Evolutionary conservation across 139 green algal species (phyloP).

Genomic region (Dunaliella primolecta): DNA sequence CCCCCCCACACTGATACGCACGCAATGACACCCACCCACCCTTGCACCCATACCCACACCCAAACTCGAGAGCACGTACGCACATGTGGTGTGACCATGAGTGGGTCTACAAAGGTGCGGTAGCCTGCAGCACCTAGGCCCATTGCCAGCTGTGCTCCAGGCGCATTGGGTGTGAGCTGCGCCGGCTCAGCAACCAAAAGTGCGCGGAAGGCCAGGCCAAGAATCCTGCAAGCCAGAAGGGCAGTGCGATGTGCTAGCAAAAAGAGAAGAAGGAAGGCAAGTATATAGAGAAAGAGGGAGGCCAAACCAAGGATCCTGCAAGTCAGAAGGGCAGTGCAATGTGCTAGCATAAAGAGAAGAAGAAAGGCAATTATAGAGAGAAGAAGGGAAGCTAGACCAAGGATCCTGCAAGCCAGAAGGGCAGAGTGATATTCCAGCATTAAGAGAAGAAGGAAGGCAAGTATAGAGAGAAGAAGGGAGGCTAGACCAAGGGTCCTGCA

Average conservation of each 20-base stretch:
- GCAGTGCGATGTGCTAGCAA: too few relatives aligned
- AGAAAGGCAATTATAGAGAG: too few relatives aligned
- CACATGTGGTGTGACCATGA: conserved; percentile 5
- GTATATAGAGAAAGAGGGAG: too few relatives aligned
- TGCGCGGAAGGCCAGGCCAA: conserved; percentile 43
- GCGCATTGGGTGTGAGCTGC: not conserved
- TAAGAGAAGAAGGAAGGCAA: too few relatives aligned
- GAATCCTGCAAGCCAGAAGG: conserved; percentile 8
- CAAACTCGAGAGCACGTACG: not conserved
- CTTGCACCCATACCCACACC: not conserved
- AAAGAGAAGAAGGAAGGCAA: too few relatives aligned
- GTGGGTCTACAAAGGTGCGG: conserved; percentile 26
- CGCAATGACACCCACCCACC: too few relatives aligned
- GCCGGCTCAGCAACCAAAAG: conserved; percentile 17
- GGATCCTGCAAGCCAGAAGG: conserved; percentile 9
- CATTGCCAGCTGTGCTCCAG: not conserved
- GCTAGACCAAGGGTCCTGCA: conserved; percentile 35
- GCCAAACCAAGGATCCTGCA: conserved; percentile 35
- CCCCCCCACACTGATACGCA: too few relatives aligned
- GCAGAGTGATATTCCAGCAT: too few relatives aligned
- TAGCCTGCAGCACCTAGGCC: conserved; percentile 15
- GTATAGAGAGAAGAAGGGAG: too few relatives aligned
- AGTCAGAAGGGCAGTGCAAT: too few relatives aligned
- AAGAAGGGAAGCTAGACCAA: conserved; percentile 46
- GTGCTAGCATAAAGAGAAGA: too few relatives aligned